Percentiles rank a stretch among this genome's conserved stretches.
These are phyloP conservation scores for Trametes pubescens DNA, from an alignment of 1,284 basidiomycete species.

Conservation along the genomic window DNA sequence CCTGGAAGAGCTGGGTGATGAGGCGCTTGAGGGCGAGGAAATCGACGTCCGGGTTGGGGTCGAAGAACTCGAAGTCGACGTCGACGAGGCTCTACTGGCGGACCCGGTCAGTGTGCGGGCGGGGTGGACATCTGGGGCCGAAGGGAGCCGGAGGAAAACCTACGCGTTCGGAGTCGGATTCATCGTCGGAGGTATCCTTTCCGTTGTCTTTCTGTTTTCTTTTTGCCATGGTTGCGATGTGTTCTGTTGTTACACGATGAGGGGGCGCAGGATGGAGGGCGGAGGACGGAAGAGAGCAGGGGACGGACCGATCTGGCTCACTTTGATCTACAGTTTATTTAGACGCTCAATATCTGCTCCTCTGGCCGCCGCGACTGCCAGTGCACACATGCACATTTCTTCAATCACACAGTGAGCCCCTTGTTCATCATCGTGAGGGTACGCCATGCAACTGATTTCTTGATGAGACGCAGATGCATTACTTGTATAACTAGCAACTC, in stretches of 20 bases:
- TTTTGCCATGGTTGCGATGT: conserved; percentile 32
- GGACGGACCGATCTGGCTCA: not conserved
- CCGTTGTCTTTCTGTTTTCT: conserved; percentile 32
- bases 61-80: conserved; percentile 94
- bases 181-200: conserved; percentile 26
- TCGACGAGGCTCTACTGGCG: conserved; percentile 69
- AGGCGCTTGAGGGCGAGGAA: conserved; percentile 88
- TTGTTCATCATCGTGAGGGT: no score
- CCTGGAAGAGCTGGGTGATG: conserved; percentile 80
- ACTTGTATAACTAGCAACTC: no score
- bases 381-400: no score
- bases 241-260: not conserved
- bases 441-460: no score
- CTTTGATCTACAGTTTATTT: not conserved
- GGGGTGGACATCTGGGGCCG: not conserved
- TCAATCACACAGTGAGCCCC: no score
- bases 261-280: not conserved
- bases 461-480: no score
- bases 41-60: conserved; percentile 83
- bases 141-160: conserved; percentile 15
- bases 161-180: conserved; percentile 38
- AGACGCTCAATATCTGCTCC: no score
- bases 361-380: no score
- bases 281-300: not conserved
- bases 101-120: conserved; percentile 19